Evolutionary conservation across 1,139 yeast species (phyloP).

Genomic region (Yamadazyma epiphylla): DNA sequence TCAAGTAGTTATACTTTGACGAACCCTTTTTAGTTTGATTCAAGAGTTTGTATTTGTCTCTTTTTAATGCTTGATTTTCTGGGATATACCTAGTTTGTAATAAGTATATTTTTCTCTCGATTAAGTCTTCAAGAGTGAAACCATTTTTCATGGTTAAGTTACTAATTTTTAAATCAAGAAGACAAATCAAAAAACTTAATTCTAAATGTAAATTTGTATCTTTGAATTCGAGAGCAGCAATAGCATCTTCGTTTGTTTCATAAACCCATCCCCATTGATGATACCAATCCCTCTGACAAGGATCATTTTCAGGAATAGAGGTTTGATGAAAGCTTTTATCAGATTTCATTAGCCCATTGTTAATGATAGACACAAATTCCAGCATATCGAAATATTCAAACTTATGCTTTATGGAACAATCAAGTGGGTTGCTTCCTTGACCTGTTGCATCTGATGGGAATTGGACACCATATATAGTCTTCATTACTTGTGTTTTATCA

Average conservation of each 20-base stretch:
- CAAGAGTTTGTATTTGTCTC: slow-evolving; percentile 4
- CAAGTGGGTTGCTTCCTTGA: no score
- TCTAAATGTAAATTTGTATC: slow-evolving; percentile 11
- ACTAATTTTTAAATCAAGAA: slow-evolving; percentile 4
- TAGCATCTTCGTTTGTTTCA: slow-evolving; percentile 10
- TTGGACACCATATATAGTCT: slow-evolving; percentile 1
- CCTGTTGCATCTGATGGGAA: background rate
- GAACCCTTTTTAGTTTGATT: slow-evolving; percentile 8
- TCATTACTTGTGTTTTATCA: slow-evolving; percentile 1
- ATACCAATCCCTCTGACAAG: slow-evolving; percentile 11
- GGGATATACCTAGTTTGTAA: slow-evolving; percentile 8
- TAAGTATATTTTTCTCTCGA: slow-evolving; percentile 7
- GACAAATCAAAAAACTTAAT: slow-evolving; percentile 11
- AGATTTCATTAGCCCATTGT: slow-evolving; percentile 9
- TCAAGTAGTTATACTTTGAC: slow-evolving; percentile 7
- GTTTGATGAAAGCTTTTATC: slow-evolving; percentile 5
- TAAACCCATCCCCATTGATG: slow-evolving; percentile 15
- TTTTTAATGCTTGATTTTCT: slow-evolving; percentile 3
- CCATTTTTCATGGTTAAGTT: slow-evolving; percentile 1
- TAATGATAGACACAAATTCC: slow-evolving; percentile 9
- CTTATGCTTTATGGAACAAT: slow-evolving; percentile 1
- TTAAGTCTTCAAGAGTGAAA: slow-evolving; percentile 6
- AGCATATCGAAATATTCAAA: slow-evolving; percentile 10
- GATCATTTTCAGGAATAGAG: slow-evolving; percentile 1
- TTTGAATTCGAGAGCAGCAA: slow-evolving; percentile 10